A percentile compares a stretch with the other conserved stretches of the same genome.
These are phyloP conservation scores for Pleurotus tuber-regium DNA, from an alignment of 768 basidiomycete genomes.

Conservation along the genomic window DNA sequence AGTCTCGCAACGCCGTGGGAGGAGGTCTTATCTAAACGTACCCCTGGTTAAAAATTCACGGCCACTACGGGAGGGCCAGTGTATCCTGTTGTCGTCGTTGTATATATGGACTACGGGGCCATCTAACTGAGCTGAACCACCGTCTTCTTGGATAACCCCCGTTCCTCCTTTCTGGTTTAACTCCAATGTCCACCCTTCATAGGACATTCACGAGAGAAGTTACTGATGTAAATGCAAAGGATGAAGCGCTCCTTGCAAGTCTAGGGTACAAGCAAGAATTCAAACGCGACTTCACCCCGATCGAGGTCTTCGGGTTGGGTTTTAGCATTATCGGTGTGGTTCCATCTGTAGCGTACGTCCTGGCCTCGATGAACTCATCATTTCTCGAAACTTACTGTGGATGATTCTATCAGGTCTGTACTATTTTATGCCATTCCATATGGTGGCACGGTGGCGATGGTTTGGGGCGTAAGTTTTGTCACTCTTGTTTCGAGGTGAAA, in stretches of 20 bases:
- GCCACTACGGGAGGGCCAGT: too few relatives aligned
- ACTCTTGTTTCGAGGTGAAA: constrained; percentile 1
- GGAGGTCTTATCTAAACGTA: too few relatives aligned
- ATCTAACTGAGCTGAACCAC: too few relatives aligned
- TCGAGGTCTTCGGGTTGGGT: constrained; percentile 28
- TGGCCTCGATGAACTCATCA: not conserved
- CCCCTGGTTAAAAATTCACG: too few relatives aligned
- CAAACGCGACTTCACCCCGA: constrained; percentile 27
- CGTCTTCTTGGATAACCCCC: too few relatives aligned
- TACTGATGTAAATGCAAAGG: constrained; percentile 13
- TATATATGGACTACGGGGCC: constrained; percentile 35
- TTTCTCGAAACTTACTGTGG: too few relatives aligned
- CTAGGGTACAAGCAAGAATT: constrained; percentile 44
- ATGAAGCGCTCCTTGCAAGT: constrained; percentile 32
- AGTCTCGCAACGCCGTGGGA: too few relatives aligned
- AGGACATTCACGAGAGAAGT: constrained; percentile 4
- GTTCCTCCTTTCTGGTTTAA: not conserved
- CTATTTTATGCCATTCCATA: constrained; percentile 37
- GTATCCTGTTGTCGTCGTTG: too few relatives aligned
- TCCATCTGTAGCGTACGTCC: constrained; percentile 18
- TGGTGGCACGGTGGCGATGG: constrained; percentile 45
- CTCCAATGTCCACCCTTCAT: not conserved
- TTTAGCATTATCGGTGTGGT: constrained; percentile 19
- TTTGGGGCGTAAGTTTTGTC: constrained; percentile 41
- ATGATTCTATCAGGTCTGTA: constrained; percentile 17